A percentile compares a stretch with the other conserved stretches of the same genome.
These are phyloP conservation scores for Podaxis sp. DNA, from an alignment of 768 basidiomycete genomes.

Conservation along the genomic window DNA sequence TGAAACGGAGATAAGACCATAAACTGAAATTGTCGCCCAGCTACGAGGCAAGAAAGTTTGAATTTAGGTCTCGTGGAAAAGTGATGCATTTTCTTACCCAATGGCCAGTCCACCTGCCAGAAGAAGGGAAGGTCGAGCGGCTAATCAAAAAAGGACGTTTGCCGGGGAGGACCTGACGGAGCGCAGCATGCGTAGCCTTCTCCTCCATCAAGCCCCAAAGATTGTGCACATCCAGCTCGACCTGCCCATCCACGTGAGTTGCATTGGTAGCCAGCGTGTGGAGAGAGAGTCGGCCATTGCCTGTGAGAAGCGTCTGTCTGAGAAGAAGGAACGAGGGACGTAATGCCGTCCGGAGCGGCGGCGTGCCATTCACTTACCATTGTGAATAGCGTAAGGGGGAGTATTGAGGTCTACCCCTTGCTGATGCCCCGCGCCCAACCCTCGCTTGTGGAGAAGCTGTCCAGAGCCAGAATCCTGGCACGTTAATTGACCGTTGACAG, in stretches of 20 bases:
- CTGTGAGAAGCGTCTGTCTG: constrained; percentile 28
- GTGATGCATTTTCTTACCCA: constrained; percentile 45
- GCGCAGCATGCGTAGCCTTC: constrained; percentile 59
- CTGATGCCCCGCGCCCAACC: constrained; percentile 50
- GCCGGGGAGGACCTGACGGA: constrained; percentile 52
- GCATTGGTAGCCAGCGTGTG: constrained; percentile 71
- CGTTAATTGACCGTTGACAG: constrained; percentile 64
- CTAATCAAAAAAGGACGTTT: constrained; percentile 72
- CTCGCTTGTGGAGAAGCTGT: constrained; percentile 36
- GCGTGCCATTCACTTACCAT: constrained; percentile 42
- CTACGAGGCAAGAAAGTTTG: constrained; percentile 29
- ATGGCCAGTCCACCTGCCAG: constrained; percentile 72
- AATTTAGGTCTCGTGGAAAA: constrained; percentile 18
- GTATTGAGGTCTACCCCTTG: constrained; percentile 48
- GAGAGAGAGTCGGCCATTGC: constrained; percentile 48
- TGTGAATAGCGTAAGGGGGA: constrained; percentile 73
- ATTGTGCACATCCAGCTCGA: constrained; percentile 70
- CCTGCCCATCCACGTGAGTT: constrained; percentile 60
- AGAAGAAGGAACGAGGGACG: background rate
- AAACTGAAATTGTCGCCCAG: constrained; percentile 77
- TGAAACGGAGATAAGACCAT: constrained; percentile 72
- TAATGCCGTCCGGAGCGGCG: constrained; percentile 3
- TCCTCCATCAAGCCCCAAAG: constrained; percentile 74
- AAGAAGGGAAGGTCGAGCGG: constrained; percentile 66
- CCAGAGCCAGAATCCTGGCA: constrained; percentile 28